Percentiles rank a stretch among this genome's conserved stretches.
phyloP scores from a whole-genome alignment of 352 stramenopile genomes.

The Pythium coloratum region DNA sequence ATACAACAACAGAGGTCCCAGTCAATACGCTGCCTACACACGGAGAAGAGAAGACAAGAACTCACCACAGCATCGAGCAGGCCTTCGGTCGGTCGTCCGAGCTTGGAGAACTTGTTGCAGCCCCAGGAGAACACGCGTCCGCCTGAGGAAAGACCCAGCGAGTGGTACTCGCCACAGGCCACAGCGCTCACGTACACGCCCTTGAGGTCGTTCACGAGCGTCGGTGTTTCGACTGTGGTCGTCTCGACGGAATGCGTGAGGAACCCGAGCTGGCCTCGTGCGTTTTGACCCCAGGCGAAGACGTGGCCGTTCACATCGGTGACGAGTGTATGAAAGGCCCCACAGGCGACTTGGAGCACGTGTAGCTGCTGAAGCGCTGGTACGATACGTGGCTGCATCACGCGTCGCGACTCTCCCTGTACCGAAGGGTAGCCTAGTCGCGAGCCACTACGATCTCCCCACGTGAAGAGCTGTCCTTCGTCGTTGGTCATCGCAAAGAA shows the following conservation, averaged over 20 bases:
- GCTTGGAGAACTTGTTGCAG: constrained; percentile 65
- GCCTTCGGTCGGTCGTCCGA: constrained; percentile 43
- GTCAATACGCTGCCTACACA: background rate
- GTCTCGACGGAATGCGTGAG: constrained; percentile 24
- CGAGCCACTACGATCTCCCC: constrained; percentile 61
- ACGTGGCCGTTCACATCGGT: constrained; percentile 78
- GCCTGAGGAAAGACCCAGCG: constrained; percentile 57
- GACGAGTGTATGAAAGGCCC: constrained; percentile 65
- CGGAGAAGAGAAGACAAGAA: background rate
- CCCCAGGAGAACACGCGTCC: constrained; percentile 72
- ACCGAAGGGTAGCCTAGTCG: constrained; percentile 56
- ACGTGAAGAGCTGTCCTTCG: constrained; percentile 48
- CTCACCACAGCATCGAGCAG: constrained; percentile 47
- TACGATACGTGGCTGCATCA: constrained; percentile 42
- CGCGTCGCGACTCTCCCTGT: constrained; percentile 44
- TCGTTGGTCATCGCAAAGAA: constrained; percentile 60
- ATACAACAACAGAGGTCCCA: background rate
- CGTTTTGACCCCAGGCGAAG: constrained; percentile 69
- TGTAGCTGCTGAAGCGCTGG: constrained; percentile 32
- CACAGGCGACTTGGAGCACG: constrained; percentile 62
- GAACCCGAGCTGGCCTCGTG: constrained; percentile 51
- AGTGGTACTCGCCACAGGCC: constrained; percentile 75
- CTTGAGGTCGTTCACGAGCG: constrained; percentile 44
- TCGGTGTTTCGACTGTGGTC: constrained; percentile 35
- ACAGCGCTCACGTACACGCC: constrained; percentile 62